A percentile compares a stretch with the other conserved stretches of the same genome.
Evolutionary conservation across 768 basidiomycete genomes (phyloP).

Genomic region (Russula sp.): DNA sequence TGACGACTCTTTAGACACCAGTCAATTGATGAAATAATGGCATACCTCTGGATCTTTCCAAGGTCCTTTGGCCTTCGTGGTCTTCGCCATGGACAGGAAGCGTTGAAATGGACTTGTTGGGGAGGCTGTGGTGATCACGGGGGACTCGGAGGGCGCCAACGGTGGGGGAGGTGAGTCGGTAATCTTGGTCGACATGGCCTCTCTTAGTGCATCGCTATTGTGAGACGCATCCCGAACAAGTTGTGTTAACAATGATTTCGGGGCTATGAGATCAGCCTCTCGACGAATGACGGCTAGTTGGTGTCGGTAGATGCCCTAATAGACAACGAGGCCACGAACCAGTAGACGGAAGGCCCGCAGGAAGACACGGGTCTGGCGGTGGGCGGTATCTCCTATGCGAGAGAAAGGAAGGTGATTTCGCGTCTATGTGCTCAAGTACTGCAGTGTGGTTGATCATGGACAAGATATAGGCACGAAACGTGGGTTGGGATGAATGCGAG

Average conservation of each 20-base stretch:
- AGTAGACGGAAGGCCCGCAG: slow-evolving; percentile 58
- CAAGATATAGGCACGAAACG: background rate
- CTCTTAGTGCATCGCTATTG: slow-evolving; percentile 25
- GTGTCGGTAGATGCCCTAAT: slow-evolving; percentile 12
- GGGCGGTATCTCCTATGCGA: slow-evolving; percentile 33
- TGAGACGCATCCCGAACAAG: slow-evolving; percentile 28
- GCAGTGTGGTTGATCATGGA: slow-evolving; percentile 19
- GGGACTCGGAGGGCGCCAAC: background rate
- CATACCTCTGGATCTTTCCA: slow-evolving; percentile 22
- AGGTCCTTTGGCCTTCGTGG: slow-evolving; percentile 8
- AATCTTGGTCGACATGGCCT: slow-evolving; percentile 26
- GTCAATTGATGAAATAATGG: background rate
- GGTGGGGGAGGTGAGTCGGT: slow-evolving; percentile 30
- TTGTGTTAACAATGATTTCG: slow-evolving; percentile 49
- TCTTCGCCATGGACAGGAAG: slow-evolving; percentile 22
- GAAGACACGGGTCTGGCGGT: slow-evolving; percentile 50
- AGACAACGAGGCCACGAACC: slow-evolving; percentile 34
- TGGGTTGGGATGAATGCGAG: background rate
- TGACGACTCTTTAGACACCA: background rate
- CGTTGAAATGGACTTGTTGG: slow-evolving; percentile 15
- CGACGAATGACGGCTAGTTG: slow-evolving; percentile 58
- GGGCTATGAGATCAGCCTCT: slow-evolving; percentile 56
- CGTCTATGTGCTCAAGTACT: slow-evolving; percentile 15
- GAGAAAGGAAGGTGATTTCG: background rate
- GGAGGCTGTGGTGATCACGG: slow-evolving; percentile 3